Base-by-base conservation (phyloP, 1,284 basidiomycete genomes). In the Malassezia yamatoensis region DNA sequence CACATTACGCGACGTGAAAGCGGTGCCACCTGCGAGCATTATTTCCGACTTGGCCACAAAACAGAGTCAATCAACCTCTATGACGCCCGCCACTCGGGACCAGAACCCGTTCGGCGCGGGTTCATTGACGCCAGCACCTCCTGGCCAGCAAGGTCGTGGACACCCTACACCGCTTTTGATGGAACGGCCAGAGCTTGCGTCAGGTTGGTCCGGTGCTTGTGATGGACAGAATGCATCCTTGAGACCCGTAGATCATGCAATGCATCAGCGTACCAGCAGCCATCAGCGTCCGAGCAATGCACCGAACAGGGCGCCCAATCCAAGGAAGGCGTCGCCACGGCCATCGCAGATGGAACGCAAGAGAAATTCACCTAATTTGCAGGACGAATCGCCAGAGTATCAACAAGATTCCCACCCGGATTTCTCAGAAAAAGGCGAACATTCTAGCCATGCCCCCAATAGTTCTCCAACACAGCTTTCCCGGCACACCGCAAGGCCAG, bases 21-120 rank as follows among this genome's bases (percentile, higher is more conserved):
- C 29, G 21, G 18, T 34, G 35, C 21, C 32, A 41, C 63, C 51
- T 56, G 65, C 71, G 45, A 74, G 72, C 59, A 74, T 74, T 66
- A 74, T 74, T 36, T 69, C 67, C n/a, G 72, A 74, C 49, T 51
- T 74, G 48, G 67, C 68, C 33, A 68, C 68, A 36, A 72, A 70
- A 49, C 64, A 63, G 11, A 56, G 58, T 11, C 54, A 57, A 38
- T 43, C 62, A 54, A 5, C 59, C 29, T n/a, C 46, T 52, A 34
- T 36, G 48, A n/a, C 39, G 61, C n/a, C 54, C 44, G n/a, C 51
- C 59, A 13, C 50, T 32, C 63, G 67, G 44, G 54, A 65, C 45
- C 65, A 65, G 40, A 61, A 70, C 47, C 69, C 69, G 11, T 72
- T 72, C 29, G 66, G 68, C 7, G 66, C 66, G 2, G 68, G 68